Conservation (phyloP, 495 filamentous ascomycete genomes). For the Talaromyces liani region DNA sequence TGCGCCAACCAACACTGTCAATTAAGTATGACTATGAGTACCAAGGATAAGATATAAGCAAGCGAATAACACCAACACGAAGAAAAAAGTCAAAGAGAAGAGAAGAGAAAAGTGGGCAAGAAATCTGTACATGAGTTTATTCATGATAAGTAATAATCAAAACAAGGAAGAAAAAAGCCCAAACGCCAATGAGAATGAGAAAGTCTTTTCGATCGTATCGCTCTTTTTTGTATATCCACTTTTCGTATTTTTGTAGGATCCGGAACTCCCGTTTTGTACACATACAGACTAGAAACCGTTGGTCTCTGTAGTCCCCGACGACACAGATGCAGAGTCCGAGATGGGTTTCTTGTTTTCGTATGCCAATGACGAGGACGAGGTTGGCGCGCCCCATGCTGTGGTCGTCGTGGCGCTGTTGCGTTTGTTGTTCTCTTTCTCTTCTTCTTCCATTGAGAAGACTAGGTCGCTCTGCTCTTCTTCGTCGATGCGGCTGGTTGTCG, state of each 20-base stretch:
- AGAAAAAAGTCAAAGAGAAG: not conserved
- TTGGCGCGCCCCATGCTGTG: not conserved
- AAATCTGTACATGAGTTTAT: not conserved
- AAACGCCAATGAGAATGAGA: not conserved
- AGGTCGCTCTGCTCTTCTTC: constrained; percentile 60
- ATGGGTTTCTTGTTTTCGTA: not conserved
- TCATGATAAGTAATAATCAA: not conserved
- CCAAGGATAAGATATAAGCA: not conserved
- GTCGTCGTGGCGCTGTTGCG: constrained; percentile 30
- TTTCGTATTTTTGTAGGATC: not conserved
- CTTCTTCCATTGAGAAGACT: constrained; percentile 79
- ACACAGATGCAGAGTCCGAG: not conserved
- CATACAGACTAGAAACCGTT: not conserved
- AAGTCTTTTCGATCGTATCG: not conserved
- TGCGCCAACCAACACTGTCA: not conserved
- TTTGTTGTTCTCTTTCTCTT: constrained; percentile 47
- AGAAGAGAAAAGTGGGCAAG: not conserved
- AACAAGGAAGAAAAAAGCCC: too few relatives aligned
- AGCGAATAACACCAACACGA: not conserved
- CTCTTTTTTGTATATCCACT: not conserved
- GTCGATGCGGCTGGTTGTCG: constrained; percentile 58
- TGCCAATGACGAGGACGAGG: not conserved
- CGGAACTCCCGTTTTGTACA: not conserved
- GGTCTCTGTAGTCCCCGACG: not conserved
- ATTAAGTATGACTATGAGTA: not conserved